Evolutionary conservation across 805 yeast species (phyloP), one percentile per base, ranked within the genome.

Genomic region (Saturnispora gosingensis): DNA sequence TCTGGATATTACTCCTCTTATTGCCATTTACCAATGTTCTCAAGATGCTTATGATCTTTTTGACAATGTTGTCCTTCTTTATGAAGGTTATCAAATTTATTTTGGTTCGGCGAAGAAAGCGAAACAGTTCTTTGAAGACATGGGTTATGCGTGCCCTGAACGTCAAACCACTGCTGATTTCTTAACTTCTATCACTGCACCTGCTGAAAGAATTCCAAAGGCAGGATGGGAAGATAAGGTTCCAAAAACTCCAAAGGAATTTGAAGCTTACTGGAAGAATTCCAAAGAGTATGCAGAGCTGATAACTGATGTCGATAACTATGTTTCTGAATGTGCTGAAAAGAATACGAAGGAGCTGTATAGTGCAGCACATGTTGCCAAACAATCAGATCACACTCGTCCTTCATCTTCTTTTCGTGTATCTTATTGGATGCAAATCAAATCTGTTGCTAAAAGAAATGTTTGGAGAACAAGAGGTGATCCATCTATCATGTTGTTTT

Each of bases 401-500:
- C 64, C 73, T 36, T 49, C 64, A 2, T 78, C 84, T n/a, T 71
- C 84, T n/a, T 79, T 71, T 67, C 72, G 77, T 3, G 75, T 77
- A 22, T 73, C 78, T 1, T 79, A 70, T 60, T 55, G 59, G 45
- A 72, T 77, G 75, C 86, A 81, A 64, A 72, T 78, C 16, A 72
- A 64, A 51, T 70, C 72, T 55, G 57, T 79, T 52, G 60, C 73
- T 50, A 59, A 59, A 3, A 71, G 85, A 64, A 77, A 78, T 55
- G 57, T 67, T 46, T 70, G 72, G 67, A 73, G 83, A 68, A 66
- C 70, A 20, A 69, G 64, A 56, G 80, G 79, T 53, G 78, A 80
- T 61, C 70, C 79, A 36, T 65, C 80, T 22, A 65, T 80, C 49
- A 65, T 75, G 25, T 15, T 76, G 27, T 69, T 71, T 54, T 63